A percentile compares a stretch with the other conserved stretches of the same genome.
phyloP scores from a whole-genome alignment of 106 monocot species.

The Chionographis japonica region DNA sequence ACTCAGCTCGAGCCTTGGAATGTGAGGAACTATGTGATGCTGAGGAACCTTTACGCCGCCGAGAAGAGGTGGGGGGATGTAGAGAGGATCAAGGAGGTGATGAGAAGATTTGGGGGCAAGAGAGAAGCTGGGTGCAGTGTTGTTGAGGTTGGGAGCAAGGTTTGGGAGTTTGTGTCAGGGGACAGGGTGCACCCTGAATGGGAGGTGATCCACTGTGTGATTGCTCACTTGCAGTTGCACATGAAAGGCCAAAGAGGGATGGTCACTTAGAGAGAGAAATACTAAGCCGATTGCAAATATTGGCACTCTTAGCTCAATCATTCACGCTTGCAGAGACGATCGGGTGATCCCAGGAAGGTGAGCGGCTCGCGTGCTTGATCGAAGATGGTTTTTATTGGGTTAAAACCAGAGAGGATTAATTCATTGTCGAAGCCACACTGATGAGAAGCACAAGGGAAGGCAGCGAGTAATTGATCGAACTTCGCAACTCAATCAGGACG shows the following conservation, averaged over 20 bases:
- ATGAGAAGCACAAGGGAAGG: no score
- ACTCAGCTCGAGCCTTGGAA: slow-evolving; percentile 33
- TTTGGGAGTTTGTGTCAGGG: slow-evolving; percentile 47
- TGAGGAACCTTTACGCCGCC: slow-evolving; percentile 66
- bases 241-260: slow-evolving; percentile 16
- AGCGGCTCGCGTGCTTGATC: no score
- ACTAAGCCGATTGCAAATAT: no score
- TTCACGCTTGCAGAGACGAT: no score
- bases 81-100: slow-evolving; percentile 25
- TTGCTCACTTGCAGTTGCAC: slow-evolving; percentile 19
- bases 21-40: slow-evolving; percentile 55
- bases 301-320: no score
- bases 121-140: slow-evolving; percentile 53
- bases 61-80: slow-evolving; percentile 46
- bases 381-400: no score
- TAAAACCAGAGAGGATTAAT: no score
- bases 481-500: no score
- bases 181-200: slow-evolving; percentile 27
- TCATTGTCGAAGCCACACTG: no score
- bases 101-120: slow-evolving; percentile 35
- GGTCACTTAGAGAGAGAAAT: background rate
- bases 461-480: no score
- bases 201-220: slow-evolving; percentile 14
- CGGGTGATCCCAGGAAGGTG: no score
- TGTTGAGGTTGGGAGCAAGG: slow-evolving; percentile 31